Percentiles rank a stretch among this genome's conserved stretches.
Evolutionary conservation across 495 filamentous ascomycete species (phyloP).

Genomic region (Podospora tetraspora): DNA sequence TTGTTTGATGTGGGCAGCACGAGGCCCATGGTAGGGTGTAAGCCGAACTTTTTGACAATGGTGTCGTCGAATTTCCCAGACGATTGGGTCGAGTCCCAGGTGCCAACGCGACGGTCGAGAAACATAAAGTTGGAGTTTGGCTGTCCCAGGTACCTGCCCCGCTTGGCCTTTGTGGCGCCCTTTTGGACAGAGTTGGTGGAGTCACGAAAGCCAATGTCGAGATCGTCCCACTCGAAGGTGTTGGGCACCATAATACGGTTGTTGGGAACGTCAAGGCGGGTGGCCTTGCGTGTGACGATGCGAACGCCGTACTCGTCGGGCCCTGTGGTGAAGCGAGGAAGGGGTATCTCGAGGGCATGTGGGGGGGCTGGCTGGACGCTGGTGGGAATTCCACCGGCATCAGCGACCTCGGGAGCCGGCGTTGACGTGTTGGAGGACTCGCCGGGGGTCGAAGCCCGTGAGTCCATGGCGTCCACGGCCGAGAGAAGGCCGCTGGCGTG

Average conservation of each 20-base stretch:
- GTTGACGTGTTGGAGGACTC: conserved; percentile 38
- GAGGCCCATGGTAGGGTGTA: conserved; percentile 42
- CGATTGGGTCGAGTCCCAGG: conserved; percentile 39
- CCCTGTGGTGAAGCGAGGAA: conserved; percentile 35
- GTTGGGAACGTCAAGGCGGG: conserved; percentile 28
- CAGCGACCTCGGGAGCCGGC: conserved; percentile 26
- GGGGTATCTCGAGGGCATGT: conserved; percentile 27
- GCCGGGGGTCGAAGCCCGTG: conserved; percentile 21
- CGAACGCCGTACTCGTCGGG: conserved; percentile 41
- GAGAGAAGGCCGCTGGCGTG: conserved; percentile 42
- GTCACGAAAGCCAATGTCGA: conserved; percentile 48
- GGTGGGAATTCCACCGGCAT: conserved; percentile 16
- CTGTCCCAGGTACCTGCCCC: conserved; percentile 37
- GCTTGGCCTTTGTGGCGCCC: conserved; percentile 33
- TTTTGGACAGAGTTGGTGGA: conserved; percentile 42
- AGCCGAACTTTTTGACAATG: conserved; percentile 36
- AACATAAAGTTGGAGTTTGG: conserved; percentile 40
- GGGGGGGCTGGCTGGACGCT: conserved; percentile 17
- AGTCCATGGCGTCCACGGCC: conserved; percentile 35
- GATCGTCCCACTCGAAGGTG: conserved; percentile 33
- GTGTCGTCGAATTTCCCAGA: conserved; percentile 38
- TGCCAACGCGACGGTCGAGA: conserved; percentile 37
- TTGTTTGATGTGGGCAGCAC: conserved; percentile 37
- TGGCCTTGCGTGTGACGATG: conserved; percentile 28
- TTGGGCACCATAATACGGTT: conserved; percentile 43